Evolutionary conservation across 495 filamentous ascomycete genomes (phyloP), one percentile per base, ranked within the genome.

Genomic region (Polyplosphaeria fusca): DNA sequence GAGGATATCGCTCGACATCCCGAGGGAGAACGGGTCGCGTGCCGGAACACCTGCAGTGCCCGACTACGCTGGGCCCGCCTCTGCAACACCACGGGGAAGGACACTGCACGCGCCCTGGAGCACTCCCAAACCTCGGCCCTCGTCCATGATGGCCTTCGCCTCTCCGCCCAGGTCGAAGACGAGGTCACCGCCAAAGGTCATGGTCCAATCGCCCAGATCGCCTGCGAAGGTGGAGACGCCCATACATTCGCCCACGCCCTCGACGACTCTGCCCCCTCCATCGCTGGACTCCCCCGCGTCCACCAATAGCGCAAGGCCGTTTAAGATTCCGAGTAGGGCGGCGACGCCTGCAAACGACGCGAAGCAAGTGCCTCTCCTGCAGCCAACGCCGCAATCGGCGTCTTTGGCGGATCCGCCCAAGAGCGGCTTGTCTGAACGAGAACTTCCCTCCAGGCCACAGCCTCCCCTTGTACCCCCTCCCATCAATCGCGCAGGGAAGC

Each of bases 401-500:
- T 14, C 51, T 16, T 47, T 52, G 2, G 26, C 18, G 9, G 58
- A 63, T 22, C 62, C 49, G 9, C 61, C 48, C n/a, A 67, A 65
- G 47, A 42, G 23, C 16, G 25, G 39, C n/a, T 35, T 14, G 14
- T 35, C 30, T 7, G 30, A 35, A 35, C 7, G 14, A 7, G 30
- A 7, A 7, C 30, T 35, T 14, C 14, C 7, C 30, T 14, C 7
- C 30, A 35, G 12, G 24, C 45, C 18, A n/a, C 53, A 41, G 38
- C 52, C 54, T 74, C 28, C 63, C 27, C 28, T 59, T 39, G 56
- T 51, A 9, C 88, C 93, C 19, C 85, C 88, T 13, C 86, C 86
- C 4, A 77, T 89, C 26, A 93, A 93, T 63, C 81, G 93, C 40
- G 82, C 83, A 32, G 85, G 86, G 18, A 97, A 95, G 71, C 91